These are phyloP conservation scores for Podila horticola DNA, from an alignment of 192 early-diverging fungal species.

Conservation along the genomic window DNA sequence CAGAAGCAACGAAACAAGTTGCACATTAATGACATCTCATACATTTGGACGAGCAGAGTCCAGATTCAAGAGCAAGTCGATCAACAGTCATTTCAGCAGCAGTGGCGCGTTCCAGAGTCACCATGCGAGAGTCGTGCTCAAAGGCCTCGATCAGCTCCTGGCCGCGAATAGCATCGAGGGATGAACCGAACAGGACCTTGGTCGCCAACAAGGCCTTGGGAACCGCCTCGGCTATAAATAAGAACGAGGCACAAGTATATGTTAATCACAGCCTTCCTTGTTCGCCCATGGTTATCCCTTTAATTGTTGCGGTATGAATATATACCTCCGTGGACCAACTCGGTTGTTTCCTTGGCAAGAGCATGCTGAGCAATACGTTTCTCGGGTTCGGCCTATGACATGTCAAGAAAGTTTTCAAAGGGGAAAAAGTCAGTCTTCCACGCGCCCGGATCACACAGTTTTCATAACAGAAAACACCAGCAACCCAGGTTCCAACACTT, in stretches of 20 bases:
- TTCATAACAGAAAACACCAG: background rate
- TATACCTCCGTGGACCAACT: conserved; percentile 87
- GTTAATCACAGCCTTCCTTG: too few relatives aligned
- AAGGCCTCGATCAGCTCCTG: conserved; percentile 80
- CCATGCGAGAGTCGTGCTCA: conserved; percentile 66
- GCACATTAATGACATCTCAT: conserved; percentile 6
- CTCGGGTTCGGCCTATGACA: conserved; percentile 64
- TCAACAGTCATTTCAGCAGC: conserved; percentile 65
- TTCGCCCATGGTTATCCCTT: background rate
- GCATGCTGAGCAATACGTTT: conserved; percentile 76
- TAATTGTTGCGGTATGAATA: background rate
- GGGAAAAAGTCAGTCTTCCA: background rate
- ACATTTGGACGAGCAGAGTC: conserved; percentile 78
- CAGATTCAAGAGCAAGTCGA: conserved; percentile 67
- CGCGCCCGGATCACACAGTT: background rate
- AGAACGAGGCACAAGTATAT: too few relatives aligned
- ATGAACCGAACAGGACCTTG: conserved; percentile 77
- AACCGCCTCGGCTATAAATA: conserved; percentile 61
- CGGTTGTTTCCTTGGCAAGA: conserved; percentile 88
- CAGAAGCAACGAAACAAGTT: background rate
- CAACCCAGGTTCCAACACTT: background rate
- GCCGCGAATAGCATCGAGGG: conserved; percentile 53
- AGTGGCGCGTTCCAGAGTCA: conserved; percentile 45
- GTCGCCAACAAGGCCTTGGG: conserved; percentile 76
- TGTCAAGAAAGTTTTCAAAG: background rate